These are phyloP conservation scores for Westerdykella sp. DNA, from an alignment of 2,329 filamentous ascomycete species.

Conservation along the genomic window DNA sequence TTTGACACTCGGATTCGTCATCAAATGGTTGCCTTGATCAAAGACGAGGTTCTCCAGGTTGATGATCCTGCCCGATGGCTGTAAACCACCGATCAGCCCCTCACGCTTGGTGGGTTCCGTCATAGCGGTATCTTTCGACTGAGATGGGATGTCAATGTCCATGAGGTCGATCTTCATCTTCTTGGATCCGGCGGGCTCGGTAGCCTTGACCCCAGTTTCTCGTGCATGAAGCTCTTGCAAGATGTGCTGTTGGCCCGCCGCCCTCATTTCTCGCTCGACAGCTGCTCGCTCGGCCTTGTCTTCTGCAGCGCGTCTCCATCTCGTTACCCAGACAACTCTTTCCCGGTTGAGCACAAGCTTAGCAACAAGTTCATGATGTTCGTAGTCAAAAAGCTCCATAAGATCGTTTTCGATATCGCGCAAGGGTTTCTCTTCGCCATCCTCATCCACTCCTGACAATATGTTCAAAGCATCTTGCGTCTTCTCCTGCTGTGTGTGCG, in stretches of 20 bases:
- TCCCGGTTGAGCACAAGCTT: slow-evolving; percentile 88
- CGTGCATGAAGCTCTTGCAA: slow-evolving; percentile 82
- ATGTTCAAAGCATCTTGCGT: slow-evolving; percentile 77
- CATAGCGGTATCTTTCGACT: slow-evolving; percentile 46
- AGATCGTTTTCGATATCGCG: slow-evolving; percentile 96
- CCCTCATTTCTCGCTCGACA: slow-evolving; percentile 85
- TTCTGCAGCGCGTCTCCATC: slow-evolving; percentile 74
- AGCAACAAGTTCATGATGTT: slow-evolving; percentile 86
- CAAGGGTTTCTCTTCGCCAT: slow-evolving; percentile 75
- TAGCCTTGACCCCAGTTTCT: slow-evolving; percentile 50
- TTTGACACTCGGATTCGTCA: slow-evolving; percentile 97
- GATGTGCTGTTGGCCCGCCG: slow-evolving; percentile 78
- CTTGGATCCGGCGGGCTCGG: slow-evolving; percentile 54
- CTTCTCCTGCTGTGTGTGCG: slow-evolving; percentile 90
- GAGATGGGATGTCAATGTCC: slow-evolving; percentile 73
- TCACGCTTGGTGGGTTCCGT: slow-evolving; percentile 36
- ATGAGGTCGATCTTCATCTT: slow-evolving; percentile 80
- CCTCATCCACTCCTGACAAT: slow-evolving; percentile 67
- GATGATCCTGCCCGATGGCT: slow-evolving; percentile 80
- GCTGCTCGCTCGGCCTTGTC: slow-evolving; percentile 64
- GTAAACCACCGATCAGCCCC: slow-evolving; percentile 68
- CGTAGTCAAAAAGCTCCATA: slow-evolving; percentile 97
- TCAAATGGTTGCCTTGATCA: slow-evolving; percentile 95
- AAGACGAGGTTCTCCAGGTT: slow-evolving; percentile 96
- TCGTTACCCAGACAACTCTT: slow-evolving; percentile 92